phyloP scores from a whole-genome alignment of 805 yeast genomes.

The Suhomyces sp. region DNA sequence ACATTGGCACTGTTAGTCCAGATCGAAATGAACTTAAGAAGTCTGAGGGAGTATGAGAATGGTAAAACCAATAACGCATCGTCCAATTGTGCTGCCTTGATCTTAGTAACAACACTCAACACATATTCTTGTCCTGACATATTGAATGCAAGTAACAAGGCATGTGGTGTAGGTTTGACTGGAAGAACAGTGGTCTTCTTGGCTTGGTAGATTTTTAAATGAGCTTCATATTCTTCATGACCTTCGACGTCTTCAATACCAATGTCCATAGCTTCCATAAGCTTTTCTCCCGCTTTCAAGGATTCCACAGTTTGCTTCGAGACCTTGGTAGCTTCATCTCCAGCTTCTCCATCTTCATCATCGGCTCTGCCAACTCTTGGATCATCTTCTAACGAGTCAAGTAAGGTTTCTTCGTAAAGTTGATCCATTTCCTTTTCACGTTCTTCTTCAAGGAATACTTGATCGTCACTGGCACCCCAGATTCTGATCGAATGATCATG shows the following conservation, averaged over 20 bases:
- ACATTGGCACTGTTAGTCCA: conserved; percentile 57
- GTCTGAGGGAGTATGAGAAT: conserved; percentile 72
- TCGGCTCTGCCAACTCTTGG: conserved; percentile 27
- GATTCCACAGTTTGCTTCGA: conserved; percentile 86
- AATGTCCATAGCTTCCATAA: conserved; percentile 88
- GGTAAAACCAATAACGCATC: conserved; percentile 92
- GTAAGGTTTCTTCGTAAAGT: conserved; percentile 75
- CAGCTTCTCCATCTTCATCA: conserved; percentile 38
- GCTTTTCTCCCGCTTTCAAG: conserved; percentile 88
- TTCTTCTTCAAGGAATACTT: conserved; percentile 96
- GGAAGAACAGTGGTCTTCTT: conserved; percentile 51
- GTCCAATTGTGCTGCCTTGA: conserved; percentile 82
- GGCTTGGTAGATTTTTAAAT: conserved; percentile 34
- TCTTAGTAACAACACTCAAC: conserved; percentile 64
- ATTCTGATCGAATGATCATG: conserved; percentile 92
- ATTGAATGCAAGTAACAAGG: conserved; percentile 72
- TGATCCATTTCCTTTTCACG: conserved; percentile 95
- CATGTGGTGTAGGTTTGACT: conserved; percentile 59
- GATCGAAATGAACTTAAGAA: conserved; percentile 69
- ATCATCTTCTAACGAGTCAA: conserved; percentile 67
- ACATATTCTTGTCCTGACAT: conserved; percentile 77
- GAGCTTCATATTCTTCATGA: conserved; percentile 48
- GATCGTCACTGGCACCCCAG: conserved; percentile 94
- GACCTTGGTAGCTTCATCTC: conserved; percentile 62
- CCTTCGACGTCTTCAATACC: conserved; percentile 70